Evolutionary conservation across 1,284 basidiomycete genomes (phyloP).

Genomic region (Coriolopsis trogii): DNA sequence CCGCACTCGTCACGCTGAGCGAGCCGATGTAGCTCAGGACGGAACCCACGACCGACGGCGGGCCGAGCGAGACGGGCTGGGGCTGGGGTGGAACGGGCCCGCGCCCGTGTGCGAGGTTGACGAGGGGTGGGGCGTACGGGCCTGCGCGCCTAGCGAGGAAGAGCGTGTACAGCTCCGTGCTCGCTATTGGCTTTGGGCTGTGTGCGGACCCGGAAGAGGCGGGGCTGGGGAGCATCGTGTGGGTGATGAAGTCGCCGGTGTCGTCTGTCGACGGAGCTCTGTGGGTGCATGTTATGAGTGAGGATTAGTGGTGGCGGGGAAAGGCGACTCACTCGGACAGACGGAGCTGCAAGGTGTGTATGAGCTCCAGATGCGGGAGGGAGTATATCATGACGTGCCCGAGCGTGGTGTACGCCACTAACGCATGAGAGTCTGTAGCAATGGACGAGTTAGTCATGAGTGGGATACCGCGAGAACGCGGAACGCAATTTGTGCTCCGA

Average conservation of each 20-base stretch:
- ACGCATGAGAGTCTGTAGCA: slow-evolving; percentile 58
- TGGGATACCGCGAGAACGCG: neutral
- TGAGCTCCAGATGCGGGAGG: slow-evolving; percentile 63
- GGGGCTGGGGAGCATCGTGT: slow-evolving; percentile 37
- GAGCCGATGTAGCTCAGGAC: slow-evolving; percentile 42
- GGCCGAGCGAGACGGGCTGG: slow-evolving; percentile 60
- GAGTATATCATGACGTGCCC: slow-evolving; percentile 65
- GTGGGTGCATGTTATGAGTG: neutral
- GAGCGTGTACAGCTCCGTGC: slow-evolving; percentile 57
- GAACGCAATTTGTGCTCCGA: no score
- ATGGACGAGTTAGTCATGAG: neutral
- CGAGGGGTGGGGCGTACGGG: slow-evolving; percentile 47
- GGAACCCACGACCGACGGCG: slow-evolving; percentile 55
- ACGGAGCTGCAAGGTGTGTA: slow-evolving; percentile 54
- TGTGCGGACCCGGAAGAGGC: slow-evolving; percentile 33
- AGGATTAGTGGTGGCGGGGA: neutral
- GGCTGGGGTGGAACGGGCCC: slow-evolving; percentile 54
- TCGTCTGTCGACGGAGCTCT: slow-evolving; percentile 56
- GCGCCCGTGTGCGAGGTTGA: slow-evolving; percentile 50
- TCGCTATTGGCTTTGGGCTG: slow-evolving; percentile 24
- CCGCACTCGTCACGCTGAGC: slow-evolving; percentile 40
- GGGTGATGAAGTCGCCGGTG: slow-evolving; percentile 59
- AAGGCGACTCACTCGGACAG: slow-evolving; percentile 40
- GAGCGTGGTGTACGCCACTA: slow-evolving; percentile 65
- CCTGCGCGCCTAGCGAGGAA: slow-evolving; percentile 54